Percentiles rank a stretch among this genome's conserved stretches.
Conservation (phyloP, 1,139 yeast genomes). For the Pichia sp. region DNA sequence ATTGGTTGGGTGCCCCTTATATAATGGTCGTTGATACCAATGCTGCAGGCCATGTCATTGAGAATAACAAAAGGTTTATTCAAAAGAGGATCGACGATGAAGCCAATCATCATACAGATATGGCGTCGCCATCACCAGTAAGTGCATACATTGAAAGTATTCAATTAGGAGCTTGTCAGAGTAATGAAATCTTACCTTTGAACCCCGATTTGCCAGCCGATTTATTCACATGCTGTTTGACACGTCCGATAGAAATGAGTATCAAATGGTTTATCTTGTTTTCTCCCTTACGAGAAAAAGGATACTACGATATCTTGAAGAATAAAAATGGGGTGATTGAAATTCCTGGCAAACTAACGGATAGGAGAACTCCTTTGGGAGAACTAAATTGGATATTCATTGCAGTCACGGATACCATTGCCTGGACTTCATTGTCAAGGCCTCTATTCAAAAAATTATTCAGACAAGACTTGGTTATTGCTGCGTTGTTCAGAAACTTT, state of each 20-base stretch:
- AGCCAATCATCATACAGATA: constrained; percentile 65
- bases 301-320: constrained; percentile 44
- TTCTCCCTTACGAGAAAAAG: constrained; percentile 62
- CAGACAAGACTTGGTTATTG: constrained; percentile 94
- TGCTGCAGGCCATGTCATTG: constrained; percentile 90
- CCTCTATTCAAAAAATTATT: constrained; percentile 85
- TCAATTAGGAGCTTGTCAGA: constrained; percentile 88
- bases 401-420: constrained; percentile 96
- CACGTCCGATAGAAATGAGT: constrained; percentile 94
- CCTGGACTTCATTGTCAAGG: constrained; percentile 90
- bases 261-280: constrained; percentile 90
- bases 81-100: constrained; percentile 90
- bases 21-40: constrained; percentile 93
- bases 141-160: constrained; percentile 80
- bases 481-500: constrained; percentile 90
- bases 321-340: constrained; percentile 59
- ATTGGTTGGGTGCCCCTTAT: constrained; percentile 98
- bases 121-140: constrained; percentile 43
- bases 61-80: constrained; percentile 84
- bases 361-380: constrained; percentile 91
- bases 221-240: constrained; percentile 87
- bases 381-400: constrained; percentile 97
- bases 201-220: constrained; percentile 96
- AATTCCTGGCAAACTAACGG: constrained; percentile 88
- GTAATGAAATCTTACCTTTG: constrained; percentile 85